These are phyloP conservation scores for Waltiozyma sp. DNA, from an alignment of 1,139 yeast genomes.

Conservation along the genomic window DNA sequence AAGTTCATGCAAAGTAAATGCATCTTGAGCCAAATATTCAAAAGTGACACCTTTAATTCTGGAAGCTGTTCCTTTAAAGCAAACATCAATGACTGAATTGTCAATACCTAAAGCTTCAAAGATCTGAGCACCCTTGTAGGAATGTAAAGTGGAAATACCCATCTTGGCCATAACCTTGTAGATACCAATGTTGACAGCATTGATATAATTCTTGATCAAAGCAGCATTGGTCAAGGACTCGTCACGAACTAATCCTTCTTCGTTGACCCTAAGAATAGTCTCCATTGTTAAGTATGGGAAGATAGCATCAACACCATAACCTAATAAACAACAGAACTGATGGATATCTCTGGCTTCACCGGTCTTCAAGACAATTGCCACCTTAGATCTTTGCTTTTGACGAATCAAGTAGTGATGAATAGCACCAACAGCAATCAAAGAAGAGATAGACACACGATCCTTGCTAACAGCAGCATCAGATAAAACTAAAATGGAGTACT, in stretches of 20 bases:
- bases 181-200: constrained; percentile 81
- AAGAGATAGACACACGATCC: constrained; percentile 68
- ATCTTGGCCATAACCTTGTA: constrained; percentile 96
- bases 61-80: constrained; percentile 96
- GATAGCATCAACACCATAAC: constrained; percentile 95
- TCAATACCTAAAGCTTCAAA: constrained; percentile 96
- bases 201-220: constrained; percentile 66
- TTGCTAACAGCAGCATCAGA: constrained; percentile 58
- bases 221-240: constrained; percentile 39
- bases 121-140: constrained; percentile 97
- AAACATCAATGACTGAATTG: constrained; percentile 87
- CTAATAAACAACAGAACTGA: constrained; percentile 87
- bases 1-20: constrained; percentile 83
- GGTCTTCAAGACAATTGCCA: constrained; percentile 82
- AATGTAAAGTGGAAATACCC: constrained; percentile 97
- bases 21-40: constrained; percentile 94
- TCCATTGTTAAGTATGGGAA: constrained; percentile 92
- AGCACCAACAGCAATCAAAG: constrained; percentile 93
- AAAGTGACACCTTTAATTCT: constrained; percentile 93
- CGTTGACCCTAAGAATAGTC: constrained; percentile 73
- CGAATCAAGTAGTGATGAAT: constrained; percentile 94
- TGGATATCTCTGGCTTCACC: constrained; percentile 98
- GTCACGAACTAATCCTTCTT: constrained; percentile 59
- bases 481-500: constrained; percentile 63
- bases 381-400: constrained; percentile 93